phyloP scores from a whole-genome alignment of 495 filamentous ascomycete genomes.

The Parathielavia appendiculata region DNA sequence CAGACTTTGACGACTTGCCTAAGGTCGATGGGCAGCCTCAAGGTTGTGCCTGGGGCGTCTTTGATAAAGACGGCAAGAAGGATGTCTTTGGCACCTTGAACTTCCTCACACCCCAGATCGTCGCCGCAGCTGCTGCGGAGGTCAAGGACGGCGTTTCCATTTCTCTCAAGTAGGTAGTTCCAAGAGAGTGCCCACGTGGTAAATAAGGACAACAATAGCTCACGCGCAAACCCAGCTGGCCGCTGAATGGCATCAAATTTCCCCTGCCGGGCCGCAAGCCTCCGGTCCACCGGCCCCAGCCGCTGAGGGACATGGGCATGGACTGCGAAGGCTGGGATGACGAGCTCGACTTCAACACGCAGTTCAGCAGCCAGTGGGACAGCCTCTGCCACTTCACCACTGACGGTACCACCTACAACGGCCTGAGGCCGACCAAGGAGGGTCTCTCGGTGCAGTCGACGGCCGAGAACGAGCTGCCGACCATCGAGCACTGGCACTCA shows the following conservation, averaged over 20 bases:
- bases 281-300: slow-evolving; percentile 47
- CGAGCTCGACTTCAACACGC: slow-evolving; percentile 68
- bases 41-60: slow-evolving; percentile 63
- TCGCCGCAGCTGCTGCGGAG: slow-evolving; percentile 48
- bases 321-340: slow-evolving; percentile 39
- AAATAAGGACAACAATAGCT: neutral
- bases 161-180: slow-evolving; percentile 52
- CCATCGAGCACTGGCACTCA: slow-evolving; percentile 40
- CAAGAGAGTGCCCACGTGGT: too few relatives aligned
- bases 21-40: slow-evolving; percentile 55
- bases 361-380: slow-evolving; percentile 75
- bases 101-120: slow-evolving; percentile 51
- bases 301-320: slow-evolving; percentile 38
- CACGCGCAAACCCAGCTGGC: slow-evolving; percentile 30
- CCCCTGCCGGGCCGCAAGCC: slow-evolving; percentile 49
- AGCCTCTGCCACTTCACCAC: slow-evolving; percentile 54
- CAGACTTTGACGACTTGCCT: slow-evolving; percentile 56
- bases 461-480: slow-evolving; percentile 31
- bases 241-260: slow-evolving; percentile 44
- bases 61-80: slow-evolving; percentile 56
- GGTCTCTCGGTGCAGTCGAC: slow-evolving; percentile 25
- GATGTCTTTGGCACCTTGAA: slow-evolving; percentile 57
- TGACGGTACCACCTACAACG: slow-evolving; percentile 52
- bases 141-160: slow-evolving; percentile 51
- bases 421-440: slow-evolving; percentile 32